phyloP scores from a whole-genome alignment of 1,284 basidiomycete genomes.

The Austroboletus olivaceoglutinosus region DNA sequence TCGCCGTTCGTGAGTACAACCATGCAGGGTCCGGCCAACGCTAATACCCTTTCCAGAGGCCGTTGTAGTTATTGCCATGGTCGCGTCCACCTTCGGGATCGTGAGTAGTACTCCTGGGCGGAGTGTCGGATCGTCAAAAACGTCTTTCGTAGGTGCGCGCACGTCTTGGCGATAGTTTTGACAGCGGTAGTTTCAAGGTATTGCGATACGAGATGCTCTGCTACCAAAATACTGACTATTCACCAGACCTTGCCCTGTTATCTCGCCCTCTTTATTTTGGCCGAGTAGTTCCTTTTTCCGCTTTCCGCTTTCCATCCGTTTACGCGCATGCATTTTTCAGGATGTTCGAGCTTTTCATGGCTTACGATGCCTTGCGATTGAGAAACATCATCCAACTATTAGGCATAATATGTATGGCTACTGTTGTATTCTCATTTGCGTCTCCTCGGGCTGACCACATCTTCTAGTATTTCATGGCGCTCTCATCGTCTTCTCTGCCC shows the following conservation, averaged over 20 bases:
- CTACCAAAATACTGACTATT: slow-evolving; percentile 9
- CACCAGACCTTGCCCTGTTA: slow-evolving; percentile 78
- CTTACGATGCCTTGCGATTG: slow-evolving; percentile 68
- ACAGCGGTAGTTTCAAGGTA: slow-evolving; percentile 52
- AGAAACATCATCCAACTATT: slow-evolving; percentile 76
- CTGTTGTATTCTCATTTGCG: neutral
- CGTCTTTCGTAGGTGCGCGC: slow-evolving; percentile 48
- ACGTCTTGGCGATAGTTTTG: slow-evolving; percentile 43
- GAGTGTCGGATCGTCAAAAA: slow-evolving; percentile 1
- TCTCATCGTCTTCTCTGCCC: slow-evolving; percentile 66
- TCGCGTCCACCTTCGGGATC: slow-evolving; percentile 51
- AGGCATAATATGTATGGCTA: slow-evolving; percentile 61
- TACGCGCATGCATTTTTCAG: slow-evolving; percentile 36
- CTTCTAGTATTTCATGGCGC: slow-evolving; percentile 68
- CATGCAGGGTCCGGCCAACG: neutral
- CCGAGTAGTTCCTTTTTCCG: slow-evolving; percentile 51
- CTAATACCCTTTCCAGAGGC: slow-evolving; percentile 40
- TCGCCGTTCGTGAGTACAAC: slow-evolving; percentile 44
- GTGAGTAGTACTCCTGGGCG: slow-evolving; percentile 32
- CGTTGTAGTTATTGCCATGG: slow-evolving; percentile 51
- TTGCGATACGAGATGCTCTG: slow-evolving; percentile 3
- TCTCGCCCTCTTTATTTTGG: slow-evolving; percentile 76
- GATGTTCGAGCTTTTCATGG: slow-evolving; percentile 70
- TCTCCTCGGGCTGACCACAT: slow-evolving; percentile 10
- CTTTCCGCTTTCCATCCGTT: neutral